These are phyloP conservation scores for Cinnamomum chago DNA, from an alignment of 164 flowering plant genomes.

Conservation along the genomic window DNA sequence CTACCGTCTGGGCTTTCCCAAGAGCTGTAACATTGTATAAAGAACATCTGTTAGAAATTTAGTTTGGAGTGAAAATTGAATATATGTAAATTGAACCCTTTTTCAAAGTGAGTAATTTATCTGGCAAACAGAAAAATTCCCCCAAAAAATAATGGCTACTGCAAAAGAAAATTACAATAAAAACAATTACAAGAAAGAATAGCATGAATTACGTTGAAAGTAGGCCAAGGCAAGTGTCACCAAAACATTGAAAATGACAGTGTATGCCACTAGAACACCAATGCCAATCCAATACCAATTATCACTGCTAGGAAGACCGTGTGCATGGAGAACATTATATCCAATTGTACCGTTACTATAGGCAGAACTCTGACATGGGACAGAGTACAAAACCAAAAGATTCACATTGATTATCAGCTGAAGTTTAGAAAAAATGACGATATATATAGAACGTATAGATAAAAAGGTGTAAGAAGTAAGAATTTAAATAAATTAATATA, in stretches of 20 bases:
- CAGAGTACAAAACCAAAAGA: conserved; percentile 5
- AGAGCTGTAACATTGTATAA: conserved; percentile 39
- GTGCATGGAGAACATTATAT: conserved; percentile 41
- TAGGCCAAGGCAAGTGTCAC: conserved; percentile 60
- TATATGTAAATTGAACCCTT: no score
- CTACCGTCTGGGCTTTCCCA: conserved; percentile 38
- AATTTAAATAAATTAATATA: neutral
- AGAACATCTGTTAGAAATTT: neutral
- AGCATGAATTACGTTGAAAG: conserved; percentile 61
- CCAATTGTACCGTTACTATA: conserved; percentile 47
- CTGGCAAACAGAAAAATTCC: neutral
- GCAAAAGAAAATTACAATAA: neutral
- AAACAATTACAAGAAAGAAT: conserved; percentile 1
- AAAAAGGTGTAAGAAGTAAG: neutral
- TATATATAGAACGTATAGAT: neutral
- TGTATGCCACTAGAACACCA: conserved; percentile 47
- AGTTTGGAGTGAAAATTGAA: no score
- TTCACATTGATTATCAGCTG: neutral
- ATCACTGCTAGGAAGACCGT: conserved; percentile 41
- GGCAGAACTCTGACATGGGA: conserved; percentile 39
- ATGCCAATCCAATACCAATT: conserved; percentile 90
- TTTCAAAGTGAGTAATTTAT: no score
- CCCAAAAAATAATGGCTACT: neutral
- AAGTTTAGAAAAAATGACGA: neutral
- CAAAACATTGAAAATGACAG: conserved; percentile 51